Evolutionary conservation across 1,139 yeast genomes (phyloP).

Genomic region (Geotrichum candidum): DNA sequence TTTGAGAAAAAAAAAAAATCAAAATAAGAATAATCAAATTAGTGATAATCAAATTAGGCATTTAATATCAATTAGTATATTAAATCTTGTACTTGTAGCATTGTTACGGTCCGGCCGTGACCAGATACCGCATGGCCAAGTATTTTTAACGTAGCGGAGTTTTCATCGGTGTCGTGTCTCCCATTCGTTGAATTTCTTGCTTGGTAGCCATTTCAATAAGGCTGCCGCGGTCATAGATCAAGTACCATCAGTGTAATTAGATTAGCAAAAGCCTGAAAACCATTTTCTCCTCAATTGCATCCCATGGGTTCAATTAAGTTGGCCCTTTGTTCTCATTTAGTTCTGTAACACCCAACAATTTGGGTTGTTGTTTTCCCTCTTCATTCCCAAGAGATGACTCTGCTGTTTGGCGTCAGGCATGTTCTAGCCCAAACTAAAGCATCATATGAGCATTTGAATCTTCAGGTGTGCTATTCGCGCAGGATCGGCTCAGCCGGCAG

Average conservation of each 20-base stretch:
- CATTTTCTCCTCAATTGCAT: not conserved
- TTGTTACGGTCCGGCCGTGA: not conserved
- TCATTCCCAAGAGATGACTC: not conserved
- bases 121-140: not conserved
- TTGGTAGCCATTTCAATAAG: not conserved
- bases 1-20: not conserved
- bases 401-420: too few relatives aligned
- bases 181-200: not conserved
- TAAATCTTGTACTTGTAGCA: not conserved
- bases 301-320: not conserved
- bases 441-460: not conserved
- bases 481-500: not conserved
- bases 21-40: not conserved
- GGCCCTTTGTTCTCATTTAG: too few relatives aligned
- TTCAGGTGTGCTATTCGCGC: not conserved
- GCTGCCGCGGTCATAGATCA: not conserved
- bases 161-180: not conserved
- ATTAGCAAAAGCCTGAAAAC: not conserved
- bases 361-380: not conserved
- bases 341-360: too few relatives aligned
- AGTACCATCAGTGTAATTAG: not conserved
- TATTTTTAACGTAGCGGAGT: not conserved
- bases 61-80: not conserved
- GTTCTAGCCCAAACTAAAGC: not conserved
- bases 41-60: too few relatives aligned